Base-by-base conservation (phyloP, 1,284 basidiomycete genomes). In the Melampsora americana region DNA sequence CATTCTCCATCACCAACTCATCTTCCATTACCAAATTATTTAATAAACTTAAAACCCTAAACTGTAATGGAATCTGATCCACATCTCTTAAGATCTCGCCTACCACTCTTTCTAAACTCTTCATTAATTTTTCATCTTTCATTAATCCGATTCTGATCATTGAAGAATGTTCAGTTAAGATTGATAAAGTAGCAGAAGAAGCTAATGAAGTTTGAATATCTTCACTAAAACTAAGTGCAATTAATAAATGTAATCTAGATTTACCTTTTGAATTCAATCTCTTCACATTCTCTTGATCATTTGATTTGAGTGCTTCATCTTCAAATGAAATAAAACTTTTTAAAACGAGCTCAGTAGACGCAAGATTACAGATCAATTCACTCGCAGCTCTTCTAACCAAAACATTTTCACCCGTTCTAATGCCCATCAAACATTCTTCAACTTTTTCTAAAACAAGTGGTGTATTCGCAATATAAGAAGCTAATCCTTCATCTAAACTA, bases 341-440 rank as follows among this genome's bases (percentile, higher is more conserved):
- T 82, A 91, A 94, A 1, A 90, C 88, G 1, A 85, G 84, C 64
- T 93, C 90, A 28, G 89, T 90, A 16, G 86, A 88, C 60, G 93
- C 86, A 32, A 99, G 86, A 83, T 99, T 99, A 86, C 95, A 98
- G 1, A 95, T 85, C n/a, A 98, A 87, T 83, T 99, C 93, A 70
- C 90, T 90, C 0, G 93, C 89, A 0, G 95, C 95, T 76, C 95
- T 86, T 23, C 93, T 88, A 65, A 95, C 86, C 78, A 98, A 86
- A 0, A 83, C 83, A 81, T 97, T 90, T 73, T 94, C 92, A 80
- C 92, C 69, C 23, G 69, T 72, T 23, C 69, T 44, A 26, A 72
- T 50, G 0, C 91, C 79, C 44, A 95, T 84, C 81, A 97, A 86
- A 28, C 92, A 82, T n/a, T 91, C 86, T 81, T 95, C 93, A 7